These are phyloP conservation scores for Euphorbia peplus DNA, from an alignment of 345 rosid species.

Conservation along the genomic window DNA sequence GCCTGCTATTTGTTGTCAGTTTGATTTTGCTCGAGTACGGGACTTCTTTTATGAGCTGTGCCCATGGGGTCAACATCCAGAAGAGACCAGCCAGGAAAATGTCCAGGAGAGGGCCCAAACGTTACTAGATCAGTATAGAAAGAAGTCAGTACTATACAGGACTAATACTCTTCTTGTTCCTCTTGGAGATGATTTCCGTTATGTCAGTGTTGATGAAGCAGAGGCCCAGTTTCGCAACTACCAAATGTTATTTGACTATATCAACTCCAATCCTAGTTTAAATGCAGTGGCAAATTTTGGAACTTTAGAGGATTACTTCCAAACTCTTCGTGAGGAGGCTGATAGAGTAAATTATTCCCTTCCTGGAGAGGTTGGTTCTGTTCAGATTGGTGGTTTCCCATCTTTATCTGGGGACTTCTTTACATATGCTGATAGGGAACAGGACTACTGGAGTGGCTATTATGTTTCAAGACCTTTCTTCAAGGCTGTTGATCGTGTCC, in stretches of 20 bases:
- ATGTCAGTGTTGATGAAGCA: slow-evolving; percentile 71
- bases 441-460: slow-evolving; percentile 99
- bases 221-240: slow-evolving; percentile 94
- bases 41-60: slow-evolving; percentile 66
- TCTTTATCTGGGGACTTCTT: slow-evolving; percentile 97
- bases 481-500: slow-evolving; percentile 94
- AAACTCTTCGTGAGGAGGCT: slow-evolving; percentile 73
- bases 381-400: slow-evolving; percentile 79
- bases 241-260: slow-evolving; percentile 82
- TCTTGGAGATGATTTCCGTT: slow-evolving; percentile 98
- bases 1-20: slow-evolving; percentile 97
- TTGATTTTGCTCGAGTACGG: slow-evolving; percentile 78
- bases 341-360: slow-evolving; percentile 75
- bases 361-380: slow-evolving; percentile 82
- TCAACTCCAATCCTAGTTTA: slow-evolving; percentile 79
- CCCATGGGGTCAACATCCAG: slow-evolving; percentile 81
- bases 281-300: slow-evolving; percentile 90
- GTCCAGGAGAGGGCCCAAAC: slow-evolving; percentile 80
- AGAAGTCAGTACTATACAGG: slow-evolving; percentile 79
- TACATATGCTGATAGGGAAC: slow-evolving; percentile 89
- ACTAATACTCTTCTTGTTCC: slow-evolving; percentile 92
- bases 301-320: slow-evolving; percentile 87
- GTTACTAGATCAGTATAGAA: slow-evolving; percentile 91
- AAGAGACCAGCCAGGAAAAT: slow-evolving; percentile 72
- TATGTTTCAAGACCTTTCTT: slow-evolving; percentile 97